A percentile compares a stretch with the other conserved stretches of the same genome.
These are phyloP conservation scores for Trichoderma gamsii DNA, from an alignment of 495 filamentous ascomycete genomes.

Conservation along the genomic window DNA sequence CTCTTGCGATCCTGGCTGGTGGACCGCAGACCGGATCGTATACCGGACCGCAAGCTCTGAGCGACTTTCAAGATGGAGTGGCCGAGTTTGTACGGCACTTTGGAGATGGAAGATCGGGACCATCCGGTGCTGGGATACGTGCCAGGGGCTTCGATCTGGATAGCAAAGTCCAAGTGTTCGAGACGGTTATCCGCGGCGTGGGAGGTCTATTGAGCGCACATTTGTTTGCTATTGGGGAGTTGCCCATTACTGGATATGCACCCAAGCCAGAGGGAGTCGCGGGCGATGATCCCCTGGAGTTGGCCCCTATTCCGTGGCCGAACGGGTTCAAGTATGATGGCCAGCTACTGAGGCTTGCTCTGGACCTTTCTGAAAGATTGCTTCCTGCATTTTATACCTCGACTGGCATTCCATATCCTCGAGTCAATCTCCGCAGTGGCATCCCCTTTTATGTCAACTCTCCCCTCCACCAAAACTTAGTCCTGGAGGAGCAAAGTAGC, in stretches of 20 bases:
- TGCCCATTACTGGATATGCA: slow-evolving; percentile 74
- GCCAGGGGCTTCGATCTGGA: slow-evolving; percentile 90
- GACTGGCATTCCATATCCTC: slow-evolving; percentile 88
- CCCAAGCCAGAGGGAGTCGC: slow-evolving; percentile 32
- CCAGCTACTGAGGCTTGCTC: slow-evolving; percentile 77
- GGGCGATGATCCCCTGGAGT: slow-evolving; percentile 30
- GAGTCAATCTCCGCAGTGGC: slow-evolving; percentile 87
- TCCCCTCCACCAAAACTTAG: slow-evolving; percentile 49
- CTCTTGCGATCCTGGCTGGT: slow-evolving; percentile 85
- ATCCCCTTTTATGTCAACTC: slow-evolving; percentile 86
- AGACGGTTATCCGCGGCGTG: slow-evolving; percentile 90
- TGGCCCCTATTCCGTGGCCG: slow-evolving; percentile 59
- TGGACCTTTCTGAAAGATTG: slow-evolving; percentile 74
- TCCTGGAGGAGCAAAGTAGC: slow-evolving; percentile 26
- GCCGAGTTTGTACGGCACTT: slow-evolving; percentile 75
- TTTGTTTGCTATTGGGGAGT: slow-evolving; percentile 81
- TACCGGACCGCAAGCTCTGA: slow-evolving; percentile 54
- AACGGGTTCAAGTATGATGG: slow-evolving; percentile 82
- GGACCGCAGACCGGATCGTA: slow-evolving; percentile 42
- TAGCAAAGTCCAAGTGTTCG: slow-evolving; percentile 97
- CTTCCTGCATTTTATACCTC: slow-evolving; percentile 83
- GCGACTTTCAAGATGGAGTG: slow-evolving; percentile 76
- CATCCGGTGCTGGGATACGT: slow-evolving; percentile 62
- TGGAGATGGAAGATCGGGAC: slow-evolving; percentile 71
- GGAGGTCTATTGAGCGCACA: slow-evolving; percentile 90